Conservation (phyloP, 371 early-diverging fungal genomes). For the Thermomucor indicae-seudaticae region DNA sequence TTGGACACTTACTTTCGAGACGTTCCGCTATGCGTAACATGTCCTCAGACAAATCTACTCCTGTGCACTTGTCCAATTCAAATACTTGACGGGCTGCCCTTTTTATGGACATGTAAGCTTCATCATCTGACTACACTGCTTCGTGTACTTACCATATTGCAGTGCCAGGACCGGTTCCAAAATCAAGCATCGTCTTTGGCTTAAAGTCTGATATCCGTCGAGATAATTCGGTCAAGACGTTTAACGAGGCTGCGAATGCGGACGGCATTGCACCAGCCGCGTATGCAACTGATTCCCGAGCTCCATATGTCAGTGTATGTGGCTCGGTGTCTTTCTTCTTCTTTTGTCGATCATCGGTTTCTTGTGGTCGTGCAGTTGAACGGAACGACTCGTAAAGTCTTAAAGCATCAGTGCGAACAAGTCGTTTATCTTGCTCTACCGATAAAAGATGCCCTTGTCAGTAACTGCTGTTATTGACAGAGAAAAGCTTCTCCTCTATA, state of each 20-base stretch:
- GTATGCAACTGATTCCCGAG: slow-evolving; percentile 71
- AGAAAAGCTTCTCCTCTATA: neutral
- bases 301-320: slow-evolving; percentile 73
- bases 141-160: slow-evolving; percentile 61
- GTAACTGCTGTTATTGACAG: no score
- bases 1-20: slow-evolving; percentile 20
- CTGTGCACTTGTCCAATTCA: slow-evolving; percentile 51
- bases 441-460: neutral
- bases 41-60: slow-evolving; percentile 77
- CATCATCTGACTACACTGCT: neutral
- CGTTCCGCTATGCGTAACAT: slow-evolving; percentile 74
- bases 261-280: slow-evolving; percentile 66
- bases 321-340: slow-evolving; percentile 41
- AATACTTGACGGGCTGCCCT: slow-evolving; percentile 75
- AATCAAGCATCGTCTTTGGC: slow-evolving; percentile 71
- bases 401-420: slow-evolving; percentile 64
- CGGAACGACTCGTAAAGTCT: slow-evolving; percentile 66
- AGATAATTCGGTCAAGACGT: slow-evolving; percentile 65
- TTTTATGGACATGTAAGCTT: neutral
- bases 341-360: neutral
- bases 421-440: slow-evolving; percentile 44
- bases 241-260: slow-evolving; percentile 63
- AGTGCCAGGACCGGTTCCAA: slow-evolving; percentile 88
- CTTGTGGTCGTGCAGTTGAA: slow-evolving; percentile 49
- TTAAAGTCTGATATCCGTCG: slow-evolving; percentile 55